Evolutionary conservation across 2,329 filamentous ascomycete genomes (phyloP).

Genomic region (Onygenales sp.): DNA sequence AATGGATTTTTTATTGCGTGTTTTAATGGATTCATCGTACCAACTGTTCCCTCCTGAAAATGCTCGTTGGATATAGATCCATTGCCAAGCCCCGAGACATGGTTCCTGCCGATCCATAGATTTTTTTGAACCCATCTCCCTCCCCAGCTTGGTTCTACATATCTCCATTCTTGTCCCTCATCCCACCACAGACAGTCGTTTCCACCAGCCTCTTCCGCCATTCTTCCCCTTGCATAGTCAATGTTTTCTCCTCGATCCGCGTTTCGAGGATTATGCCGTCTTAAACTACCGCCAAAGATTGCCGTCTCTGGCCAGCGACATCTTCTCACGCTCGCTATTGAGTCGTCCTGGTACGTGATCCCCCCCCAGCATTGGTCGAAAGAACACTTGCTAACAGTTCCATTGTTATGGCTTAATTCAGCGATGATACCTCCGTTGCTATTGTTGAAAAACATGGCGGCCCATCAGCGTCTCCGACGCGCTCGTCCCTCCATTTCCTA

Average conservation of each 20-base stretch:
- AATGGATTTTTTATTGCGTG: too few relatives aligned
- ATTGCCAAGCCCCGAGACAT: background rate
- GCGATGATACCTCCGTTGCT: slow-evolving; percentile 89
- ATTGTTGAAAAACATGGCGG: slow-evolving; percentile 52
- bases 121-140: background rate
- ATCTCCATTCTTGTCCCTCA: background rate
- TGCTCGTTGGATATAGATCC: background rate
- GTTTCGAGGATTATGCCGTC: slow-evolving; percentile 4
- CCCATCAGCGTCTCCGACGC: background rate
- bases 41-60: background rate
- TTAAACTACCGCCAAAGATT: background rate
- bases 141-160: too few relatives aligned
- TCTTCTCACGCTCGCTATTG: slow-evolving; percentile 55
- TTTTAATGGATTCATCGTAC: background rate
- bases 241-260: background rate
- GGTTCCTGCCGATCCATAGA: background rate
- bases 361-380: background rate
- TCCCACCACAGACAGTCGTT: background rate
- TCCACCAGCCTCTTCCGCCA: background rate
- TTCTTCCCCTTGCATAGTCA: background rate
- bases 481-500: slow-evolving; percentile 63
- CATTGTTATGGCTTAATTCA: slow-evolving; percentile 12
- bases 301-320: background rate
- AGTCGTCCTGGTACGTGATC: slow-evolving; percentile 52
- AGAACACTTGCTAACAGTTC: background rate